phyloP scores from a whole-genome alignment of 495 filamentous ascomycete species.

The Achaetomiella virescens region DNA sequence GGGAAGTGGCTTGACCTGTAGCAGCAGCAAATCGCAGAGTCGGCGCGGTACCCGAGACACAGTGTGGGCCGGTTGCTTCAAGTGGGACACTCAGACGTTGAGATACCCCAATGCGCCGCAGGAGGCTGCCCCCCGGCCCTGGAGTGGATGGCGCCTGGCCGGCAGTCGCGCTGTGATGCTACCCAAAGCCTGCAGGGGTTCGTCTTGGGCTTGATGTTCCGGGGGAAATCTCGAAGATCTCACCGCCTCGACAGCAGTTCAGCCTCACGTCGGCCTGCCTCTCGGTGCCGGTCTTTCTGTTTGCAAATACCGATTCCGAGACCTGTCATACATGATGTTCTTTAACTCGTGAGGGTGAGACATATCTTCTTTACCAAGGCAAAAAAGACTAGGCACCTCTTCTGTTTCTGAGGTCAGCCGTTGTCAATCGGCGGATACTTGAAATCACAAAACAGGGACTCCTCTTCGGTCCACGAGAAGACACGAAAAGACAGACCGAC shows the following conservation, averaged over 20 bases:
- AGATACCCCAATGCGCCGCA: not conserved
- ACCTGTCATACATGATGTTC: not conserved
- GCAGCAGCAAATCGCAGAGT: not conserved
- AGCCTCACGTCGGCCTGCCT: not conserved
- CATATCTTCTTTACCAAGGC: not conserved
- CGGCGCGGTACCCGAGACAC: not conserved
- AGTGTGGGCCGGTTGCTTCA: not conserved
- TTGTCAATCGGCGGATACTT: too few relatives aligned
- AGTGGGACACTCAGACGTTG: not conserved
- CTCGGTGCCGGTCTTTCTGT: not conserved
- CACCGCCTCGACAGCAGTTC: not conserved
- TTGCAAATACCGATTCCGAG: not conserved
- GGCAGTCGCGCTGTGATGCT: slow-evolving; percentile 11
- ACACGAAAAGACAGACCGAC: too few relatives aligned
- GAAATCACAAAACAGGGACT: too few relatives aligned
- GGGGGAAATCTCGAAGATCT: not conserved
- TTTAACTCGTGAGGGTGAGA: not conserved
- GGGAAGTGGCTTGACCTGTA: not conserved
- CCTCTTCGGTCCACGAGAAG: too few relatives aligned
- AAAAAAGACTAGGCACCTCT: not conserved
- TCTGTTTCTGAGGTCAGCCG: not conserved
- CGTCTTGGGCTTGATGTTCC: not conserved
- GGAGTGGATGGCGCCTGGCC: not conserved
- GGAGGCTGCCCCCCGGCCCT: not conserved
- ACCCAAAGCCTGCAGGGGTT: slow-evolving; percentile 7